These are phyloP conservation scores for Aspergillus ruber DNA, from an alignment of 2,329 filamentous ascomycete species.

Conservation along the genomic window DNA sequence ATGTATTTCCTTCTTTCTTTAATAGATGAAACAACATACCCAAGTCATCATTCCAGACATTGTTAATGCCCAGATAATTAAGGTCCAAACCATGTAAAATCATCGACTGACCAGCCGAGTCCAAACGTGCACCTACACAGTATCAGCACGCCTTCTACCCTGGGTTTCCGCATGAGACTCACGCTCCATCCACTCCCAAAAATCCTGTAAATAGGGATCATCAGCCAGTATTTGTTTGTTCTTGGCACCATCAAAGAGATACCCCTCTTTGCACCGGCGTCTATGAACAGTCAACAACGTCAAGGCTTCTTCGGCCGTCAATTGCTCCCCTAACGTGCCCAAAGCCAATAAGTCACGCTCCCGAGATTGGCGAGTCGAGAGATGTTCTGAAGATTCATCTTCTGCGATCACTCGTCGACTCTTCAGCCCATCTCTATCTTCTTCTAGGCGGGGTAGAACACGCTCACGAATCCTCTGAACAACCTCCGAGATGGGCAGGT, in stretches of 20 bases:
- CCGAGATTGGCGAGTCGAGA: conserved; percentile 34
- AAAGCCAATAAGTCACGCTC: conserved; percentile 27
- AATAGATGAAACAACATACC: conserved; percentile 26
- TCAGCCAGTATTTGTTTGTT: conserved; percentile 52
- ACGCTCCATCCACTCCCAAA: conserved; percentile 55
- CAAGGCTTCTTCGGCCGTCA: conserved; percentile 35
- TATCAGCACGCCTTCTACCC: conserved; percentile 7
- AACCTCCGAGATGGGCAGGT: conserved; percentile 23
- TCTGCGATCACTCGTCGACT: conserved; percentile 1
- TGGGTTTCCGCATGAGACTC: conserved; percentile 12
- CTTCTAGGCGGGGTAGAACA: conserved; percentile 12
- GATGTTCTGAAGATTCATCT: conserved; percentile 8
- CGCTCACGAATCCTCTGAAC: conserved; percentile 23
- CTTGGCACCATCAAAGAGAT: conserved; percentile 46
- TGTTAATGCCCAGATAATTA: conserved; percentile 54
- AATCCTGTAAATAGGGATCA: conserved; percentile 50
- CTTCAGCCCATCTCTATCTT: conserved; percentile 1
- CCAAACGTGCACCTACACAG: conserved; percentile 29
- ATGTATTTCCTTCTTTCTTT: neutral
- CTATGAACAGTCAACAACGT: conserved; percentile 36
- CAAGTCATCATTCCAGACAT: conserved; percentile 53
- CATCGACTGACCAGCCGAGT: conserved; percentile 47
- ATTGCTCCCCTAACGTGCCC: conserved; percentile 19
- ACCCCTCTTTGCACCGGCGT: conserved; percentile 49
- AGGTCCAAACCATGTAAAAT: conserved; percentile 51